Evolutionary conservation across 2,329 filamentous ascomycete genomes (phyloP).

Genomic region (Aspergillus sp.): DNA sequence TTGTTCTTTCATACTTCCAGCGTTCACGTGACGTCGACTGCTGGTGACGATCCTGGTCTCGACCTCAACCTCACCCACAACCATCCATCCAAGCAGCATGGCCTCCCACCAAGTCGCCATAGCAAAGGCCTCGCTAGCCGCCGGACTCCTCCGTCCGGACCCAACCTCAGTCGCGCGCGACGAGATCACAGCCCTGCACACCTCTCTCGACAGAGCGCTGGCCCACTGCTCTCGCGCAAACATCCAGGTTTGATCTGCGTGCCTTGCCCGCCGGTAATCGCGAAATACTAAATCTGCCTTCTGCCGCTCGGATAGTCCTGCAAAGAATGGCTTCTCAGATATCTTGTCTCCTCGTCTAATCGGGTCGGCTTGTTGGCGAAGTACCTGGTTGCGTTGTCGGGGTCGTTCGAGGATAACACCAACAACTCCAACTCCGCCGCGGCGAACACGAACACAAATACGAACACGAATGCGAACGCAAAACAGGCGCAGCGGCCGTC

Average conservation of each 20-base stretch:
- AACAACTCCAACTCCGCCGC: conserved; percentile 14
- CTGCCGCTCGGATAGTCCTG: conserved; percentile 63
- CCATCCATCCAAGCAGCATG: conserved; percentile 45
- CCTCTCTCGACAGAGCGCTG: conserved; percentile 63
- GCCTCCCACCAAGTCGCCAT: conserved; percentile 71
- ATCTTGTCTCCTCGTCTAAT: conserved; percentile 66
- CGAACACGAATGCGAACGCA: conserved; percentile 19
- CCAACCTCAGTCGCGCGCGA: conserved; percentile 67
- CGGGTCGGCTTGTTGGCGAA: conserved; percentile 70
- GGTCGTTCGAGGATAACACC: conserved; percentile 49
- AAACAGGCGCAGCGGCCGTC: conserved; percentile 43
- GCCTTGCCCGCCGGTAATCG: conserved; percentile 21
- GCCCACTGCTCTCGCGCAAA: conserved; percentile 74
- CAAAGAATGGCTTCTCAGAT: conserved; percentile 79
- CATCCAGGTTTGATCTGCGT: conserved; percentile 75
- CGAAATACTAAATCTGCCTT: conserved; percentile 36
- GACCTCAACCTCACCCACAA: neutral
- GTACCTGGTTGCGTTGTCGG: conserved; percentile 70
- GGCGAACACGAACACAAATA: conserved; percentile 8
- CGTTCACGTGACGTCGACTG: neutral
- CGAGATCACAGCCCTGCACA: conserved; percentile 69
- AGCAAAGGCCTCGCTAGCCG: conserved; percentile 75
- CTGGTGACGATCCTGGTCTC: neutral
- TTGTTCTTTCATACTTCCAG: no score
- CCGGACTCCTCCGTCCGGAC: conserved; percentile 71